Evolutionary conservation across 192 early-diverging fungal genomes (phyloP).

Genomic region (Entomortierella beljakovae): DNA sequence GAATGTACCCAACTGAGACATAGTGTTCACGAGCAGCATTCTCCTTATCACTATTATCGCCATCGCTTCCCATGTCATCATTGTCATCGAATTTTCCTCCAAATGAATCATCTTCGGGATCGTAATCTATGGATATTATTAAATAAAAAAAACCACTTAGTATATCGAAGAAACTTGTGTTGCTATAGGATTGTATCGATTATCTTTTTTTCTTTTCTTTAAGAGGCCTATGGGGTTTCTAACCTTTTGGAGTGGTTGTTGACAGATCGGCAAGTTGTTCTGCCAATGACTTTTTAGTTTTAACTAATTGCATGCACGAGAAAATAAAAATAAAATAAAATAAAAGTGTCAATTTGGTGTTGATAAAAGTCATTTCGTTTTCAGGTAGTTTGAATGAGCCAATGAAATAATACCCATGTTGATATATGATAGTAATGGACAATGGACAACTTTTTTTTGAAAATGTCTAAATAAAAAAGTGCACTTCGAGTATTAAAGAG

Average conservation of each 20-base stretch:
- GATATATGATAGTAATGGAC: no score
- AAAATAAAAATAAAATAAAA: no score
- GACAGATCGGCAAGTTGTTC: slow-evolving; percentile 65
- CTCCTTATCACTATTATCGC: slow-evolving; percentile 59
- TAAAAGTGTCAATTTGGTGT: no score
- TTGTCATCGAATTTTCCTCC: slow-evolving; percentile 58
- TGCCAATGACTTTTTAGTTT: slow-evolving; percentile 59
- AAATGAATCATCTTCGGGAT: slow-evolving; percentile 72
- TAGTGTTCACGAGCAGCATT: slow-evolving; percentile 73
- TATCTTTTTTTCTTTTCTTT: not conserved
- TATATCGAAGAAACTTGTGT: not conserved
- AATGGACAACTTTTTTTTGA: no score
- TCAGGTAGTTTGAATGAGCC: no score
- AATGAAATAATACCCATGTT: no score
- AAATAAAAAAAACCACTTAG: not conserved
- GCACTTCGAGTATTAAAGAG: no score
- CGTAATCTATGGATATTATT: slow-evolving; percentile 63
- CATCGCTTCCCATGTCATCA: slow-evolving; percentile 62
- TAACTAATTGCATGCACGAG: slow-evolving; percentile 14
- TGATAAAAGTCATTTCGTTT: no score
- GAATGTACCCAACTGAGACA: slow-evolving; percentile 73
- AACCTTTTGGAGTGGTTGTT: slow-evolving; percentile 67
- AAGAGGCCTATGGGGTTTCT: not conserved
- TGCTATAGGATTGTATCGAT: not conserved
- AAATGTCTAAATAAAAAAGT: no score